Evolutionary conservation across 2,329 filamentous ascomycete species (phyloP).

Genomic region (Trichophyton rubrum): DNA sequence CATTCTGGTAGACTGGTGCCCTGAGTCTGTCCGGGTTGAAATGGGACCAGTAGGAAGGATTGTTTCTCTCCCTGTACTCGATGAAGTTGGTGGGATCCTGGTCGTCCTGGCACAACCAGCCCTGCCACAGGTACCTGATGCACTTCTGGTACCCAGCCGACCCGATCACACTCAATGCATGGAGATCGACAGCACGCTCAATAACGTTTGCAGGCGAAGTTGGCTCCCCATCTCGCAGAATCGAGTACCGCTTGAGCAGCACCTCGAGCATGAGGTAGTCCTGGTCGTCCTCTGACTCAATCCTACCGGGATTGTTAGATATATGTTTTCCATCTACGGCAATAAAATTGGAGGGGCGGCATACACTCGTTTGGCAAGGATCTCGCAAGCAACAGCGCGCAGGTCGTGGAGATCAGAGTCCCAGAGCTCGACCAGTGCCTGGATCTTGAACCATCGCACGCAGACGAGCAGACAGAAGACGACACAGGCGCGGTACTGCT

Average conservation of each 20-base stretch:
- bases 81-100: conserved; percentile 81
- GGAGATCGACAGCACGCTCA: conserved; percentile 85
- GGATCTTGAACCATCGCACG: conserved; percentile 63
- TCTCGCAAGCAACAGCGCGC: conserved; percentile 71
- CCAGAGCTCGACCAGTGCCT: conserved; percentile 74
- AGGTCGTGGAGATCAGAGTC: conserved; percentile 73
- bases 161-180: conserved; percentile 77
- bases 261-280: conserved; percentile 67
- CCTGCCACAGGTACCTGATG: conserved; percentile 81
- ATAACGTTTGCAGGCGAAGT: conserved; percentile 75
- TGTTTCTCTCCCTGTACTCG: conserved; percentile 71
- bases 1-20: conserved; percentile 83
- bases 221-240: conserved; percentile 57
- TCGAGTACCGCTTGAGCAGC: conserved; percentile 78
- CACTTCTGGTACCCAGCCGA: conserved; percentile 94
- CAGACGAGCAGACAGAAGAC: conserved; percentile 71
- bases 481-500: conserved; percentile 64
- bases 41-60: conserved; percentile 64
- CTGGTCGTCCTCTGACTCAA: conserved; percentile 71
- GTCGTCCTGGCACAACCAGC: conserved; percentile 94
- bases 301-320: conserved; percentile 37
- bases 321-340: background rate
- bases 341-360: conserved; percentile 2
- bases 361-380: conserved; percentile 68
- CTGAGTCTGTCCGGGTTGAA: conserved; percentile 92